phyloP scores from a whole-genome alignment of 2,329 filamentous ascomycete genomes.

The Ceratocystis albifundus region DNA sequence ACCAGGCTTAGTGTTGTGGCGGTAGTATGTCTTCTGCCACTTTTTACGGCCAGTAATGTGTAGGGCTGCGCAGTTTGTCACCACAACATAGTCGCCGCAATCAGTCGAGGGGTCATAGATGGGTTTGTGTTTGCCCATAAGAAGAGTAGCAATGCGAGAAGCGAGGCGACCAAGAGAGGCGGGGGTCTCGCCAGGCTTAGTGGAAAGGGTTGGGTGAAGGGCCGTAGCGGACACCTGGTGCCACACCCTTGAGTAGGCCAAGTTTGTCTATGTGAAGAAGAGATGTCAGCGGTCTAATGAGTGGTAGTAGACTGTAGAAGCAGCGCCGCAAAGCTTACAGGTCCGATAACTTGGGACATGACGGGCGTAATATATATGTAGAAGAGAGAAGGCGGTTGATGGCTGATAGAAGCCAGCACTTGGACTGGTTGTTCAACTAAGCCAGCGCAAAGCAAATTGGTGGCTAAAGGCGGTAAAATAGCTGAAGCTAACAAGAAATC shows the following conservation, averaged over 20 bases:
- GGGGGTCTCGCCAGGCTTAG: conserved; percentile 45
- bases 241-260: conserved; percentile 95
- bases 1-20: conserved; percentile 83
- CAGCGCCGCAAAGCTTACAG: conserved; percentile 41
- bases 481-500: neutral
- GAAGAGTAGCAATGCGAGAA: conserved; percentile 68
- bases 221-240: conserved; percentile 67
- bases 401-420: neutral
- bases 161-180: conserved; percentile 85
- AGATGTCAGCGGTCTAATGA: neutral
- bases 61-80: conserved; percentile 75
- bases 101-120: conserved; percentile 95
- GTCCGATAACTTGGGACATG: conserved; percentile 71
- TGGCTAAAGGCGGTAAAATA: neutral
- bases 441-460: neutral
- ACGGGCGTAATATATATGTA: conserved; percentile 24
- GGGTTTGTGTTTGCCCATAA: conserved; percentile 99
- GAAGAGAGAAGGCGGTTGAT: neutral
- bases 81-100: conserved; percentile 97
- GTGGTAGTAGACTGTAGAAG: neutral
- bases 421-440: neutral
- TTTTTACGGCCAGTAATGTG: conserved; percentile 86
- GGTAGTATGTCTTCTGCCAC: conserved; percentile 90
- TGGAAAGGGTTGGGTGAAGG: conserved; percentile 51
- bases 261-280: conserved; percentile 56